Conservation (phyloP, 495 filamentous ascomycete genomes). For the Daldinia childiae region DNA sequence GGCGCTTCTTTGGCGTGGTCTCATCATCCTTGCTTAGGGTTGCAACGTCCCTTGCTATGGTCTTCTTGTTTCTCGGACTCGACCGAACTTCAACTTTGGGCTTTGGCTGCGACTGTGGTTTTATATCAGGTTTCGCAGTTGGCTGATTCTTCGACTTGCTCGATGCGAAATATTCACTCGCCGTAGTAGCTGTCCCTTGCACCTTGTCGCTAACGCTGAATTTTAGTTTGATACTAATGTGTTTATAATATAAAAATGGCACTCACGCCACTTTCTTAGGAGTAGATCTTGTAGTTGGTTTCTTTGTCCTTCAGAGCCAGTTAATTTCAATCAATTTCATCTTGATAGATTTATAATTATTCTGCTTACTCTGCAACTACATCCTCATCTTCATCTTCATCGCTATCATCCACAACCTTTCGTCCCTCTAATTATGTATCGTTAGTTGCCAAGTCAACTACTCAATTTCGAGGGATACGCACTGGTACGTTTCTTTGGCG, state of each 20-base stretch:
- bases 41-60: constrained; percentile 34
- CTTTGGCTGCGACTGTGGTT: constrained; percentile 41
- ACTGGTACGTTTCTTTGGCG: constrained; percentile 50
- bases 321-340: constrained; percentile 11
- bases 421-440: constrained; percentile 60
- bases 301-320: constrained; percentile 48
- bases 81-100: constrained; percentile 49
- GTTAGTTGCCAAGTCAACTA: constrained; percentile 34
- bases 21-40: constrained; percentile 39
- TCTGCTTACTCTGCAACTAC: constrained; percentile 50
- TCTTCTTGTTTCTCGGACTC: constrained; percentile 54
- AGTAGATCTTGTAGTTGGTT: constrained; percentile 48
- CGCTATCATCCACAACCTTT: constrained; percentile 80
- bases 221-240: constrained; percentile 8
- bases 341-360: background rate
- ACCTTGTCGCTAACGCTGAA: constrained; percentile 43
- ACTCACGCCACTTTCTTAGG: constrained; percentile 58
- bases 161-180: constrained; percentile 60
- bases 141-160: constrained; percentile 52
- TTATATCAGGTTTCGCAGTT: constrained; percentile 49
- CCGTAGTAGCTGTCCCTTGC: constrained; percentile 57
- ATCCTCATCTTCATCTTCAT: constrained; percentile 67
- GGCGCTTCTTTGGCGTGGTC: constrained; percentile 46
- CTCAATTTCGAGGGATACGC: background rate
- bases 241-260: background rate